phyloP scores from a whole-genome alignment of 345 rosid species.

The Combretum micranthum region DNA sequence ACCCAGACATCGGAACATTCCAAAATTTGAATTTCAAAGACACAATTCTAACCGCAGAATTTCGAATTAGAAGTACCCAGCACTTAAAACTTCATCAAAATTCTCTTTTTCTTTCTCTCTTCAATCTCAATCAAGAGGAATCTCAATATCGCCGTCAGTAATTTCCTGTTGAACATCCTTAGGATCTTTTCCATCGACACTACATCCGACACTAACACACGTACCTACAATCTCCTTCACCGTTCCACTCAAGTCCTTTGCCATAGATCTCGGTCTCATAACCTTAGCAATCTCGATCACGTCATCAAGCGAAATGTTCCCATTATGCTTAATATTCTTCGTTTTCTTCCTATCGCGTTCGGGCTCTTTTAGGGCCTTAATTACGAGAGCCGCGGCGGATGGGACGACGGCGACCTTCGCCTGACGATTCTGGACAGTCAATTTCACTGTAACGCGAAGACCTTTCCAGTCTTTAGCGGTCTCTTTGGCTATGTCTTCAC shows the following conservation, averaged over 20 bases:
- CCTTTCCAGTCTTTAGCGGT: slow-evolving; percentile 77
- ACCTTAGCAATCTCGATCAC: slow-evolving; percentile 50
- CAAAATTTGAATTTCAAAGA: too few species aligned
- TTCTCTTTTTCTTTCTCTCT: too few species aligned
- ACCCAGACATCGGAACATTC: too few species aligned
- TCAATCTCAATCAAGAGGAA: slow-evolving; percentile 14
- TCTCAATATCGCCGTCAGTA: slow-evolving; percentile 36
- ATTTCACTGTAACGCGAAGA: slow-evolving; percentile 56
- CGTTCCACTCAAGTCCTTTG: slow-evolving; percentile 46
- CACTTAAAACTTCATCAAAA: too few species aligned
- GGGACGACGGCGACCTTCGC: slow-evolving; percentile 61
- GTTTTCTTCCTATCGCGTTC: slow-evolving; percentile 52
- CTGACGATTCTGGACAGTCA: slow-evolving; percentile 63
- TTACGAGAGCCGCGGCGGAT: slow-evolving; percentile 56
- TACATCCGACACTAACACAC: slow-evolving; percentile 59
- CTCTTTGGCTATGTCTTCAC: slow-evolving; percentile 67
- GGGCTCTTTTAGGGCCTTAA: slow-evolving; percentile 56
- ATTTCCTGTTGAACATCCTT: slow-evolving; percentile 53
- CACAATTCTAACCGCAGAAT: too few species aligned
- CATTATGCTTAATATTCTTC: slow-evolving; percentile 46
- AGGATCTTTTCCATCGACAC: slow-evolving; percentile 50
- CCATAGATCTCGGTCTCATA: slow-evolving; percentile 49
- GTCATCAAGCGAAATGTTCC: slow-evolving; percentile 45
- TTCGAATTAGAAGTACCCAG: too few species aligned
- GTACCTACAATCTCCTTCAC: slow-evolving; percentile 60